phyloP scores from a whole-genome alignment of 495 filamentous ascomycete genomes.

The Aspergillus kassunensis region DNA sequence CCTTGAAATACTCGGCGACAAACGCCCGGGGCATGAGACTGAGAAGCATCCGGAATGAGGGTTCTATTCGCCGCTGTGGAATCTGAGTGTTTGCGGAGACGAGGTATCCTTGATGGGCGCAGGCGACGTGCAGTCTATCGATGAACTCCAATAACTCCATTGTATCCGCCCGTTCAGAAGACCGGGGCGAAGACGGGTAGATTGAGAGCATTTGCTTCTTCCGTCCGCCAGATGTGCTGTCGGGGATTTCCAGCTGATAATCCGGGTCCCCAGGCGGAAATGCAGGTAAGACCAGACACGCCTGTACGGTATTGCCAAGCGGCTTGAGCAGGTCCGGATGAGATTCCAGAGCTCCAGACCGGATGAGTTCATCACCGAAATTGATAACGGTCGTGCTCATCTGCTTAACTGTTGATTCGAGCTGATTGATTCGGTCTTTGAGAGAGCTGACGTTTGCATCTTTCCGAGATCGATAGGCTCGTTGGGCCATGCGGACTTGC shows the following conservation, averaged over 20 bases:
- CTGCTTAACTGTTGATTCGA: constrained; percentile 63
- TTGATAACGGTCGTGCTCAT: constrained; percentile 70
- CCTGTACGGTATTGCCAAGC: constrained; percentile 32
- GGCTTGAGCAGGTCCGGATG: constrained; percentile 31
- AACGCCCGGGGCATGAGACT: constrained; percentile 49
- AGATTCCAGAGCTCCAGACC: constrained; percentile 40
- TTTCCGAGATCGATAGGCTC: constrained; percentile 80
- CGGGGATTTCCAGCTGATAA: not conserved
- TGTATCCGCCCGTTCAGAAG: constrained; percentile 39
- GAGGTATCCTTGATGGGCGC: constrained; percentile 55
- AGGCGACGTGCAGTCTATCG: constrained; percentile 60
- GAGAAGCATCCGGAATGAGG: constrained; percentile 64
- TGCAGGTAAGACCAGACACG: constrained; percentile 24
- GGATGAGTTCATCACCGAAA: constrained; percentile 60
- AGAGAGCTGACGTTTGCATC: constrained; percentile 75
- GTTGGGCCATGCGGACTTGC: constrained; percentile 83
- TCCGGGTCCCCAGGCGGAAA: constrained; percentile 8
- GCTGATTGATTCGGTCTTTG: constrained; percentile 59
- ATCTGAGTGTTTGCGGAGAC: constrained; percentile 52
- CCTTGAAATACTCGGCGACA: constrained; percentile 42
- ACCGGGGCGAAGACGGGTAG: not conserved
- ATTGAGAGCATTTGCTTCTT: not conserved
- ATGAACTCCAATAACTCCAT: constrained; percentile 51
- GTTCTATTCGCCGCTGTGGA: constrained; percentile 44
- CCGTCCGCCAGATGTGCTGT: not conserved